These are phyloP conservation scores for Hanseniaspora osmophila DNA, from an alignment of 805 yeast species.

Conservation along the genomic window DNA sequence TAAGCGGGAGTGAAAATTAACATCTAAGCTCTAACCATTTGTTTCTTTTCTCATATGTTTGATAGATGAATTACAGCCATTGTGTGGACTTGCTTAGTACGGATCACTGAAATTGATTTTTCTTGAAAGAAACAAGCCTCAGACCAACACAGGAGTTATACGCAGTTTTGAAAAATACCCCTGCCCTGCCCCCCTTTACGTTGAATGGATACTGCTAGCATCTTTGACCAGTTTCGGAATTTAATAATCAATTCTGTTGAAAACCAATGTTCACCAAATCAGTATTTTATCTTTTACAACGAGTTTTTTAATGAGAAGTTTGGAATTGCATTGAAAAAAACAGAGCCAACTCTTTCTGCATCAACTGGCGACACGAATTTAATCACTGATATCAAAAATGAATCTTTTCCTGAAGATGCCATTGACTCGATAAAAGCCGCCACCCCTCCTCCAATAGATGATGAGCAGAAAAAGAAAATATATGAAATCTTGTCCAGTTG, in stretches of 20 bases:
- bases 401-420: background rate
- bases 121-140: too few relatives aligned
- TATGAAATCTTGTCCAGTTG: slow-evolving; percentile 2
- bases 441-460: slow-evolving; percentile 1
- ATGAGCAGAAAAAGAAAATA: slow-evolving; percentile 3
- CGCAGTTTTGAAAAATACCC: too few relatives aligned
- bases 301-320: slow-evolving; percentile 21
- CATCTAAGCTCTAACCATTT: too few relatives aligned
- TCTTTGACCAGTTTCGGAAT: slow-evolving; percentile 6
- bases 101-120: too few relatives aligned
- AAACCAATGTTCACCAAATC: slow-evolving; percentile 15
- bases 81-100: too few relatives aligned
- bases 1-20: too few relatives aligned
- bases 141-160: too few relatives aligned
- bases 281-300: slow-evolving; percentile 20
- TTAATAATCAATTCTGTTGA: slow-evolving; percentile 18
- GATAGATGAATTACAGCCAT: too few relatives aligned
- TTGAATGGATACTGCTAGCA: background rate
- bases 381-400: too few relatives aligned
- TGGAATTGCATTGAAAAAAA: slow-evolving; percentile 7
- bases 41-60: too few relatives aligned
- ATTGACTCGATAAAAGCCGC: slow-evolving; percentile 3
- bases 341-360: slow-evolving; percentile 5
- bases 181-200: background rate
- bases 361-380: too few relatives aligned